Conservation (phyloP, 495 filamentous ascomycete genomes). For the Beverwykella pulmonaria region DNA sequence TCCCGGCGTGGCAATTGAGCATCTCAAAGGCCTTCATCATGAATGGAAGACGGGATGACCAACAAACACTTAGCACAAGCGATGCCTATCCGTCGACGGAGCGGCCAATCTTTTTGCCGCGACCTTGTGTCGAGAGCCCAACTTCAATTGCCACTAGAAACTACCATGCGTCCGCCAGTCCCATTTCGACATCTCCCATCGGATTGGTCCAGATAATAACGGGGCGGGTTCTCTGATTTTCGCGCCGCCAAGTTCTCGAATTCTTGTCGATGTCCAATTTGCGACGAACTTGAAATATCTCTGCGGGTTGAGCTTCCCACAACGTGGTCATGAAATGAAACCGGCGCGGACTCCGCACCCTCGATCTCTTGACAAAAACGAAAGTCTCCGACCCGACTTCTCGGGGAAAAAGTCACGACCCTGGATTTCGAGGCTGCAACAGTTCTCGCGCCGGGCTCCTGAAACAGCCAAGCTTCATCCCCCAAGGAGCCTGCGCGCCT, state of each 20-base stretch:
- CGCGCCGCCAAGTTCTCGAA: neutral
- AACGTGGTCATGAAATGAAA: conserved; percentile 3
- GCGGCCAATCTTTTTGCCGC: neutral
- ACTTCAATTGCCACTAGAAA: neutral
- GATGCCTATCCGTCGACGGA: neutral
- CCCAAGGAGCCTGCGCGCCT: conserved; percentile 16
- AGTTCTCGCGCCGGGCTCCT: conserved; percentile 19
- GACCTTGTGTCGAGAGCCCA: neutral
- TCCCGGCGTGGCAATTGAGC: neutral
- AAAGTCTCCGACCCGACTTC: neutral
- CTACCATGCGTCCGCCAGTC: neutral
- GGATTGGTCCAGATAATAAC: neutral
- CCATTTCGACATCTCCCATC: neutral
- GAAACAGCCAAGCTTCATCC: conserved; percentile 37
- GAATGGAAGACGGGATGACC: too few relatives aligned
- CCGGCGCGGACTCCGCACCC: conserved; percentile 1
- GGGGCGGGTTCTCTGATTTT: neutral
- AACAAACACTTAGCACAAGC: neutral
- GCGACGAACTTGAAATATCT: conserved; percentile 10
- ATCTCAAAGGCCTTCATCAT: neutral
- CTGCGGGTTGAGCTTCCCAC: neutral
- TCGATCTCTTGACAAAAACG: neutral
- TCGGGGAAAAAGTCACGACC: conserved; percentile 20
- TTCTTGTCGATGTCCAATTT: neutral
- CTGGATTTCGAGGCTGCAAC: conserved; percentile 26